phyloP scores from a whole-genome alignment of 768 basidiomycete species.

The Imleria badia region DNA sequence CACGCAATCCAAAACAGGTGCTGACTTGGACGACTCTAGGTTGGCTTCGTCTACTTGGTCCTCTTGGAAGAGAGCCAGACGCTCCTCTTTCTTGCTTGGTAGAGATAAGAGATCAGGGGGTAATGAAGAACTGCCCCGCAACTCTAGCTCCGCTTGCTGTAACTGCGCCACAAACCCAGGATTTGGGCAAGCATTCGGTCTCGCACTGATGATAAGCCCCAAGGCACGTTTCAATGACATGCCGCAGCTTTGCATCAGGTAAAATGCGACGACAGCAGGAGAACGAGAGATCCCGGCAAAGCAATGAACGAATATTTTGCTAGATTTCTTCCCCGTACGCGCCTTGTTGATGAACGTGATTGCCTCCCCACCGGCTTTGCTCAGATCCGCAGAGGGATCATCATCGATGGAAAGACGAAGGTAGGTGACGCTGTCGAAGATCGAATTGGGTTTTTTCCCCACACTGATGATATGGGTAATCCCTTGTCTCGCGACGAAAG shows the following conservation, averaged over 20 bases:
- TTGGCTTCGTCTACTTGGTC: not conserved
- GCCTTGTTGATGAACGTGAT: constrained; percentile 2
- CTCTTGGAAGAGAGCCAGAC: constrained; percentile 5
- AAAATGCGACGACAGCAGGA: constrained; percentile 2
- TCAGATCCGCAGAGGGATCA: constrained; percentile 4
- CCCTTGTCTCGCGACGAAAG: constrained; percentile 2
- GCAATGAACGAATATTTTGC: constrained; percentile 10
- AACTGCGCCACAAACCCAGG: constrained; percentile 3
- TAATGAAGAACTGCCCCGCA: not conserved
- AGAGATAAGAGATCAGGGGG: not conserved
- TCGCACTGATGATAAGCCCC: not conserved
- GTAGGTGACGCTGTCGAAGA: constrained; percentile 1
- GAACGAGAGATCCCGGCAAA: constrained; percentile 13
- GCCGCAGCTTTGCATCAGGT: not conserved
- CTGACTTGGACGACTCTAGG: not conserved
- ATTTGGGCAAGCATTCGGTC: constrained; percentile 6
- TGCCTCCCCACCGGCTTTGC: not conserved
- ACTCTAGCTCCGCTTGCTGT: not conserved
- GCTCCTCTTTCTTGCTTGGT: constrained; percentile 7
- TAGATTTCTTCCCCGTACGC: not conserved
- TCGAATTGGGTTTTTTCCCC: constrained; percentile 2
- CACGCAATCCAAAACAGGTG: not conserved
- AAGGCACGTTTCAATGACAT: constrained; percentile 4
- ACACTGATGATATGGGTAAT: constrained; percentile 15
- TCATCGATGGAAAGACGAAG: constrained; percentile 9